Conservation (phyloP, 1,284 basidiomycete species). For the Heterobasidion parviporum region DNA sequence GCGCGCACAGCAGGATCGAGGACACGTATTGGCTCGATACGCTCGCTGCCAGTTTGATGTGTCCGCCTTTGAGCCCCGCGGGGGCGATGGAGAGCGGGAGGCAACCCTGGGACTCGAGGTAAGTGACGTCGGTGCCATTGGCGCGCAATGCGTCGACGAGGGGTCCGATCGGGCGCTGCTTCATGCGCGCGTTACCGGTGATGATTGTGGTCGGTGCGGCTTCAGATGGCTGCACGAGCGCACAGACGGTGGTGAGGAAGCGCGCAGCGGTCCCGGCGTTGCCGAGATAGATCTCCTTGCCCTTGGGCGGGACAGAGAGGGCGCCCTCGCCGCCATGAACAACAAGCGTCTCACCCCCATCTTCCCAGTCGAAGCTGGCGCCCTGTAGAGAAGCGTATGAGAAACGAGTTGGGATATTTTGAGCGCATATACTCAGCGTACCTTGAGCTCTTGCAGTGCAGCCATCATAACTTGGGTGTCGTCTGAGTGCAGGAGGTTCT, state of each 20-base stretch:
- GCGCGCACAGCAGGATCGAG: slow-evolving; percentile 92
- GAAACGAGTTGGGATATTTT: not conserved
- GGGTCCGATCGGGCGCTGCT: slow-evolving; percentile 91
- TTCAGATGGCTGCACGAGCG: slow-evolving; percentile 57
- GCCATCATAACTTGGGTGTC: slow-evolving; percentile 99
- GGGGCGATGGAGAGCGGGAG: slow-evolving; percentile 84
- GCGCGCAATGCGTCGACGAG: slow-evolving; percentile 86
- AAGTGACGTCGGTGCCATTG: slow-evolving; percentile 79
- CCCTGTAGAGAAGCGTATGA: slow-evolving; percentile 41
- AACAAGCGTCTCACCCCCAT: slow-evolving; percentile 87
- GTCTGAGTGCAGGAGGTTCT: slow-evolving; percentile 92
- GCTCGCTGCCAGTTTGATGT: slow-evolving; percentile 84
- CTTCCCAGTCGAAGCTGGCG: slow-evolving; percentile 88
- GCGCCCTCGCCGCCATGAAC: slow-evolving; percentile 83
- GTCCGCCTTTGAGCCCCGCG: slow-evolving; percentile 79
- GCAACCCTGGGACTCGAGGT: slow-evolving; percentile 76
- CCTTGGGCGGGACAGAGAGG: slow-evolving; percentile 69
- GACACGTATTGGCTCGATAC: slow-evolving; percentile 99
- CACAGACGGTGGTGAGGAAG: slow-evolving; percentile 95
- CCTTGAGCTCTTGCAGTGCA: slow-evolving; percentile 82
- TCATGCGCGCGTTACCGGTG: slow-evolving; percentile 98
- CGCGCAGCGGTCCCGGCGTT: slow-evolving; percentile 98
- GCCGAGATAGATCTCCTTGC: slow-evolving; percentile 90
- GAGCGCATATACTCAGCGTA: slow-evolving; percentile 21
- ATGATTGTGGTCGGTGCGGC: slow-evolving; percentile 60